Evolutionary conservation across 805 yeast genomes (phyloP), one percentile per base, ranked within the genome.

Genomic region (Candida peoriensis): DNA sequence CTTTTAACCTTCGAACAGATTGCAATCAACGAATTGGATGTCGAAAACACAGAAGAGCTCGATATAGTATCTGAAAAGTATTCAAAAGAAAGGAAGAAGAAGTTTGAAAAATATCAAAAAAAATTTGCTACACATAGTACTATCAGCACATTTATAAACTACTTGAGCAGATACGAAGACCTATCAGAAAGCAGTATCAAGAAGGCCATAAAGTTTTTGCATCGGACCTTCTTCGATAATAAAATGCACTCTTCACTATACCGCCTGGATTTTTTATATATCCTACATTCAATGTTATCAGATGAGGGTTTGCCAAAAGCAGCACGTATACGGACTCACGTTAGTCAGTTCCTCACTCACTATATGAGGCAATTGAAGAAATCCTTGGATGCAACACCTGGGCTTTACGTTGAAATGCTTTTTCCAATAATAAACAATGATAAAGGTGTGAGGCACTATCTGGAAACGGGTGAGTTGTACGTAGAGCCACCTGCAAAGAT

Each of bases 191-290:
- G 61, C 10, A 79, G 78, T 32, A 60, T 90, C 29, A 78, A 77
- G 44, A 68, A 71, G 31, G 78, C 81, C 9, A 52, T 93, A 8
- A 64, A 81, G 1, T 90, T 74, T 50, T 77, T 88, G 50, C 86
- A 84, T 50, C 64, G 84, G 20, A 58, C 86, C 1, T 76, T 87
- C 44, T 78, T 81, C 31, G 68, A 76, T 31, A 70, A 75, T 26
- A 80, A 82, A 38, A 70, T 67, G 33, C 76, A 78, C 27, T 63
- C 78, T 0, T 59, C 73, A 22, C 55, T 84, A 22, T 79, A 69
- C 47, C 64, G 96, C 33, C 52, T 93, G 22, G 96, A 89, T 53
- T 76, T 93, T 51, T 72, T 90, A 70, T 54, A 68, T 12, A 50
- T 72, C 3, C 52, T 84, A 1, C 71, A 76, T 48, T 64, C 71